Base-by-base conservation (phyloP, 768 basidiomycete species). In the Agrocybe pediades region DNA sequence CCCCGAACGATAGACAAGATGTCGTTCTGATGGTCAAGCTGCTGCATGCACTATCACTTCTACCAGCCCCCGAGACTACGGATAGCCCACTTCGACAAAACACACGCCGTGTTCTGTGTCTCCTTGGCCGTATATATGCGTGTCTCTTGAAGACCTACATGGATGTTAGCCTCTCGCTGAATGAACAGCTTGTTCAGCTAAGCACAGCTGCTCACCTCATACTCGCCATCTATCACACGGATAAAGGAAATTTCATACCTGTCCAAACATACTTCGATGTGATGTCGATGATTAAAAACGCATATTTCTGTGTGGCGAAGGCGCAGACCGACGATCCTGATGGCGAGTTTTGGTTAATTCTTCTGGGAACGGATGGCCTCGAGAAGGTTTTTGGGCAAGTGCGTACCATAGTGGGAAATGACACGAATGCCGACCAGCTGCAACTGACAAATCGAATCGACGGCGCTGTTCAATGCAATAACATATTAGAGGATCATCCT, bases 241-340 rank as follows among this genome's bases (percentile, higher is more conserved):
- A 53, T 19, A 57, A 57, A 21, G 56, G 51, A 2, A 36, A 53
- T 3, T 70, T 71, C 44, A 66, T 74, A 16, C 65, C 67, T 0
- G 58, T 50, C 1, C 63, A 63, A 11, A 62, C 66, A 0, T 72
- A 60, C 40, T 26, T 56, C 1, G 67, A 74, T 46, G 51, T 70
- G 17, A 61, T 63, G 62, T 48, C 64, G 1, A 71, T 69, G 67
- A 64, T 73, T 45, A 73, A 70, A 54, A 73, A 71, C 54, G 62
- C 48, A 0, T 72, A 53, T 46, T 71, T 71, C 45, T 73, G 68
- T 40, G 66, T 71, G 1, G 71, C 65, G 1, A 74, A 71, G 41
- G 45, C 56, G 6, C 65, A 72, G 26, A 41, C 58, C 5, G 61
- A 69, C 46, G 50, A 63, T 27, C 64, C 65, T 0, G 52, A 62